A percentile compares a stretch with the other conserved stretches of the same genome.
These are phyloP conservation scores for Parachlorella kessleri DNA, from an alignment of 139 green algal genomes.

Conservation along the genomic window DNA sequence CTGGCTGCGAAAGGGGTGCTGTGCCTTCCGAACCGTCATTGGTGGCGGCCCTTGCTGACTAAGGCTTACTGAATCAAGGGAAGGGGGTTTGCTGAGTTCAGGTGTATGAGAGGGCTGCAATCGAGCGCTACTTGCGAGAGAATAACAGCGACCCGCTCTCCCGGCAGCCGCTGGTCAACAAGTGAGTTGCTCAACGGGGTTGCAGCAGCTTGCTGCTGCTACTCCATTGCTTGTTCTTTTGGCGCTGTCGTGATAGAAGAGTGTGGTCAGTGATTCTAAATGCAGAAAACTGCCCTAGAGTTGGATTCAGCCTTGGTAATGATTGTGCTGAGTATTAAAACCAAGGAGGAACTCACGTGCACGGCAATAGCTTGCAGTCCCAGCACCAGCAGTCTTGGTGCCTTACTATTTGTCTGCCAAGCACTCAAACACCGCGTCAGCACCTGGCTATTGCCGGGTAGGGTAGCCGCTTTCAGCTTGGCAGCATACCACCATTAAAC, in stretches of 20 bases:
- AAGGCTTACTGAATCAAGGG: neutral
- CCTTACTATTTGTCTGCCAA: neutral
- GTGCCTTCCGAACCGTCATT: too few relatives aligned
- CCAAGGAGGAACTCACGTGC: too few relatives aligned
- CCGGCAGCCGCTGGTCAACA: constrained; percentile 40
- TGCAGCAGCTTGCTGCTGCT: neutral
- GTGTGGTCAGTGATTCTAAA: neutral
- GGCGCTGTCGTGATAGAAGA: neutral
- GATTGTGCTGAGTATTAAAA: too few relatives aligned
- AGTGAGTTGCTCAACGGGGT: neutral
- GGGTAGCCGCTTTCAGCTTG: too few relatives aligned
- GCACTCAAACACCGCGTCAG: neutral
- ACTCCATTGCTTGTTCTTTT: neutral
- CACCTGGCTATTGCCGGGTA: neutral
- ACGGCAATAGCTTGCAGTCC: too few relatives aligned
- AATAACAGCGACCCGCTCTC: constrained; percentile 49
- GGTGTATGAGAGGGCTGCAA: constrained; percentile 58
- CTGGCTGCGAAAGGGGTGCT: too few relatives aligned
- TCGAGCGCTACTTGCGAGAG: constrained; percentile 29
- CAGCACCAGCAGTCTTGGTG: neutral
- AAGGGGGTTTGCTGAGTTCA: neutral
- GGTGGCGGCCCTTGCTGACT: neutral
- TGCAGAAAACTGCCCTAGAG: neutral
- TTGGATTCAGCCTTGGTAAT: too few relatives aligned
- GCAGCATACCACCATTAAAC: too few relatives aligned